Evolutionary conservation across 495 filamentous ascomycete species (phyloP).

Genomic region (Penicillium maclennaniae): DNA sequence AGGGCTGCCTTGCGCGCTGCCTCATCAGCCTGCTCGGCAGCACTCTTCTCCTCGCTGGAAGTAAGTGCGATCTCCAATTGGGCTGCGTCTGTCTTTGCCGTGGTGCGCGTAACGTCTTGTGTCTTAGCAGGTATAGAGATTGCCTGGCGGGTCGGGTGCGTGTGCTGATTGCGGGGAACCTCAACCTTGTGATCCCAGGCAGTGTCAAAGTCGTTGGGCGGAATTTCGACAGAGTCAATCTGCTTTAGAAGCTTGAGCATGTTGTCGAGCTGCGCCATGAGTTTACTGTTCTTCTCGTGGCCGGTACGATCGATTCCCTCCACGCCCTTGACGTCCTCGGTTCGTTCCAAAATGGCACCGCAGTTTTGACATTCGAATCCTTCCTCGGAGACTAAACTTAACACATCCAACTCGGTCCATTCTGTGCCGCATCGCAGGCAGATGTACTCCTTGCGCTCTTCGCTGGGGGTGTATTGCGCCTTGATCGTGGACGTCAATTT

Average conservation of each 20-base stretch:
- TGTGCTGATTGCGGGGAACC: constrained; percentile 51
- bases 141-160: constrained; percentile 47
- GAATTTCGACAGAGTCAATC: constrained; percentile 79
- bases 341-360: constrained; percentile 59
- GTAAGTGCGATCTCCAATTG: constrained; percentile 78
- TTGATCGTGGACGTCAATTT: constrained; percentile 80
- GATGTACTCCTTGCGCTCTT: constrained; percentile 85
- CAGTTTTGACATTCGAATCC: constrained; percentile 86
- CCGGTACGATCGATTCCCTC: constrained; percentile 54
- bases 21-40: constrained; percentile 70
- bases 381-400: constrained; percentile 59
- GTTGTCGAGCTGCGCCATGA: constrained; percentile 81
- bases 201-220: constrained; percentile 80
- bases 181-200: constrained; percentile 57
- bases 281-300: constrained; percentile 82
- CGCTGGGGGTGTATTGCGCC: constrained; percentile 67
- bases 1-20: constrained; percentile 67
- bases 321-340: constrained; percentile 60
- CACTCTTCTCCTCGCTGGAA: constrained; percentile 65
- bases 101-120: constrained; percentile 68
- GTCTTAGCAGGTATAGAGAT: constrained; percentile 39
- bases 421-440: constrained; percentile 76
- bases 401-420: constrained; percentile 81
- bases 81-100: constrained; percentile 60
- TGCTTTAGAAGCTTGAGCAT: constrained; percentile 81